Evolutionary conservation across 495 filamentous ascomycete species (phyloP).

Genomic region (Tuber aestivum): DNA sequence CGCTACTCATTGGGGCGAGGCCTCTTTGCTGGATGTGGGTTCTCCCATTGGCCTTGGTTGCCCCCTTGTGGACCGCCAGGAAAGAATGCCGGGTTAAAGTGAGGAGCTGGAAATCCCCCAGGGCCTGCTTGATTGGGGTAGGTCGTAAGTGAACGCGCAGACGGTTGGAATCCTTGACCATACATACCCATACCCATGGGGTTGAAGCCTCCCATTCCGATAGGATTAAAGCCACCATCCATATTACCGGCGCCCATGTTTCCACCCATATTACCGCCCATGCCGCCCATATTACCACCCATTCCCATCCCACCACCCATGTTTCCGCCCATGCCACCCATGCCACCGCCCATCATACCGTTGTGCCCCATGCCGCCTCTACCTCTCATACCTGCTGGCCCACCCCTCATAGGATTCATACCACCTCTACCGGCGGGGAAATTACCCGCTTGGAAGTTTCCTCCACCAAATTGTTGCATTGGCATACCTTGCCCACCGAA

Average conservation of each 20-base stretch:
- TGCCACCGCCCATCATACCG: constrained; percentile 51
- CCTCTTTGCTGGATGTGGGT: constrained; percentile 39
- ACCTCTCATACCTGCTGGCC: constrained; percentile 56
- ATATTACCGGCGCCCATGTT: constrained; percentile 60
- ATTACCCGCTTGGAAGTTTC: constrained; percentile 52
- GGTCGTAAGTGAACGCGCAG: constrained; percentile 41
- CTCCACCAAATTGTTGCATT: constrained; percentile 54
- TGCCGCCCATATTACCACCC: constrained; percentile 49
- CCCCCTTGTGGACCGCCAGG: constrained; percentile 43
- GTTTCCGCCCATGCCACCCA: constrained; percentile 53
- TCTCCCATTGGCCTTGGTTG: constrained; percentile 41
- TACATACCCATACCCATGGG: constrained; percentile 42
- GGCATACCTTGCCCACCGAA: constrained; percentile 54
- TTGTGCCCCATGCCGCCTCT: constrained; percentile 56
- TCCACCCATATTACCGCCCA: constrained; percentile 43
- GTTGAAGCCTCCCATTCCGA: constrained; percentile 43
- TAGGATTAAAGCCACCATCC: constrained; percentile 45
- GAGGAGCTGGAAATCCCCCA: constrained; percentile 45
- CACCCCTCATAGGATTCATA: constrained; percentile 41
- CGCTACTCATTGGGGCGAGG: constrained; percentile 39
- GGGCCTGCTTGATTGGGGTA: constrained; percentile 38
- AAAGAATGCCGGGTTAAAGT: constrained; percentile 82
- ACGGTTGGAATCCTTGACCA: constrained; percentile 35
- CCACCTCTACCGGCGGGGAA: constrained; percentile 48
- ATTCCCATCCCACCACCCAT: constrained; percentile 66